phyloP scores from a whole-genome alignment of 805 yeast genomes.

The Nakazawaea anatomiae region DNA sequence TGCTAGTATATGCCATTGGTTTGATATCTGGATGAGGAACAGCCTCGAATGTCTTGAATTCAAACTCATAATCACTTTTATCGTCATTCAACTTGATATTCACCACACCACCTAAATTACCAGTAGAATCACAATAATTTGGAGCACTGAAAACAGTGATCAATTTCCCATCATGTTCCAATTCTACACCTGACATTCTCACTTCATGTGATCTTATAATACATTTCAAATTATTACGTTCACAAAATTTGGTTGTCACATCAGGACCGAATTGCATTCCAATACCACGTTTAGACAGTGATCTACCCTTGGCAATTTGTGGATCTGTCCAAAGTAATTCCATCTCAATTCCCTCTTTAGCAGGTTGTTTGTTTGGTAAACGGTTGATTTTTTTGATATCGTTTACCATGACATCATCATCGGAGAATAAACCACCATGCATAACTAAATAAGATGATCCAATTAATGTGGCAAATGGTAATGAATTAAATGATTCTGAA shows the following conservation, averaged over 20 bases:
- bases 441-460: constrained; percentile 77
- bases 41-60: constrained; percentile 63
- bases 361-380: constrained; percentile 69
- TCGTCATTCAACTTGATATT: constrained; percentile 48
- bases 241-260: constrained; percentile 74
- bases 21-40: constrained; percentile 86
- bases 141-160: constrained; percentile 98
- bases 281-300: constrained; percentile 89
- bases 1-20: constrained; percentile 85
- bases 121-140: constrained; percentile 90
- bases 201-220: constrained; percentile 95
- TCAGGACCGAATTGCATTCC: constrained; percentile 98
- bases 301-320: constrained; percentile 68
- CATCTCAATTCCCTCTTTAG: constrained; percentile 90
- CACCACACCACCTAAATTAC: constrained; percentile 86
- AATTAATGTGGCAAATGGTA: constrained; percentile 82
- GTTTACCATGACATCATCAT: constrained; percentile 61
- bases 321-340: constrained; percentile 98
- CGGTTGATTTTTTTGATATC: constrained; percentile 72
- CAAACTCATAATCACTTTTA: constrained; percentile 42
- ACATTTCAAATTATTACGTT: constrained; percentile 64
- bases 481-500: constrained; percentile 75
- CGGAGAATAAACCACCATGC: constrained; percentile 93
- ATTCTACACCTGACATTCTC: constrained; percentile 83
- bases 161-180: constrained; percentile 80